Evolutionary conservation across 2,329 filamentous ascomycete species (phyloP).

Genomic region (Fusarium caatingaense): DNA sequence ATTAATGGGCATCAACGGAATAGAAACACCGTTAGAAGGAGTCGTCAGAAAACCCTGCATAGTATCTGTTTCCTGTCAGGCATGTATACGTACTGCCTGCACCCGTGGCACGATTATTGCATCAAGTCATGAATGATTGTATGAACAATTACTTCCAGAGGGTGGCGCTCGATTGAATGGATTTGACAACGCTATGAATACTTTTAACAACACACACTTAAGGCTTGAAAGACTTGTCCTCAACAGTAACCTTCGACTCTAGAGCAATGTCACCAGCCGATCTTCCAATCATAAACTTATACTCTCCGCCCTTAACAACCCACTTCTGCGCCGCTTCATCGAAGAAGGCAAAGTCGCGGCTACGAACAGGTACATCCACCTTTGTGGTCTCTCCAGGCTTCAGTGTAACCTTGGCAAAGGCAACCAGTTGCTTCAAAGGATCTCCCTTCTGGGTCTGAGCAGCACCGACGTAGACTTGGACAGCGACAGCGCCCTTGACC

Average conservation of each 20-base stretch:
- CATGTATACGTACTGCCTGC: background rate
- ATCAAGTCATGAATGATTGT: background rate
- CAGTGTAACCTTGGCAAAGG: conserved; percentile 69
- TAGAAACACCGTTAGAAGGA: too few species aligned
- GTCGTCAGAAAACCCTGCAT: too few species aligned
- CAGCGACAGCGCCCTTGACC: conserved; percentile 62
- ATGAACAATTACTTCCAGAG: background rate
- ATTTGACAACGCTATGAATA: conserved; percentile 13
- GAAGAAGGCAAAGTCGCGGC: conserved; percentile 47
- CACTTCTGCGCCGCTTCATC: conserved; percentile 45
- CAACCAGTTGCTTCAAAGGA: conserved; percentile 71
- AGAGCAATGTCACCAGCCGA: conserved; percentile 43
- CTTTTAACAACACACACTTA: conserved; percentile 7
- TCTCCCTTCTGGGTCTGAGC: conserved; percentile 32
- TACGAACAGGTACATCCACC: conserved; percentile 39
- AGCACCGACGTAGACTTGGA: conserved; percentile 63
- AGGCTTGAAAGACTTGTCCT: conserved; percentile 37
- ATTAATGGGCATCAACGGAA: background rate
- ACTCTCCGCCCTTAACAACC: conserved; percentile 46
- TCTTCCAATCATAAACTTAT: conserved; percentile 46
- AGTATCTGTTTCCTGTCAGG: too few species aligned
- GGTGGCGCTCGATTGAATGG: background rate
- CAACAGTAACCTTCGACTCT: conserved; percentile 36
- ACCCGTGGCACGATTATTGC: background rate
- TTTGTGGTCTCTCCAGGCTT: conserved; percentile 44